Evolutionary conservation across 2,329 filamentous ascomycete genomes (phyloP), one percentile per base, ranked within the genome.

Genomic region (Penicillium rolfsii): DNA sequence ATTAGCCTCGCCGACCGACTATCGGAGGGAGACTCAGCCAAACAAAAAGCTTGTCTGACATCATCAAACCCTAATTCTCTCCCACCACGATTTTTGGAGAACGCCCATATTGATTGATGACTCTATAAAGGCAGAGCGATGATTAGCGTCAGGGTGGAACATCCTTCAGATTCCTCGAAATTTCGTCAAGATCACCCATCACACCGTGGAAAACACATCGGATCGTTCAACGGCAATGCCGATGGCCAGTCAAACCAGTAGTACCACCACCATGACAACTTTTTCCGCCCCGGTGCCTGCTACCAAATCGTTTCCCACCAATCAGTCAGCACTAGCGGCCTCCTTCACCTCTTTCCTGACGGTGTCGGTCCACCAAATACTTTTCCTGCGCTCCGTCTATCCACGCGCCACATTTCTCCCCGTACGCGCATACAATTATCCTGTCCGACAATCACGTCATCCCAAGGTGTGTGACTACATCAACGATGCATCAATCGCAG

Each of bases 391-490:
- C 68, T 77, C 78, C 61, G 86, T 97, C 71, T 97, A 97, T 76
- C 92, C 93, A 0, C 77, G 80, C 52, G 79, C 85, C 30, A 91
- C 91, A 38, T 97, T 97, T 79, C 85, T 94, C 60, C 87, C 89
- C 45, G 86, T 89, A 41, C 86, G 89, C 65, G 92, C 91, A 70
- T 93, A 93, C 82, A 93, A 94, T 78, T 88, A 92, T 60, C 85
- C 91, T 33, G 89, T 96, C 49, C 89, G 90, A 70, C 93, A 97
- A 74, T 94, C 87, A 62, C 89, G 93, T 60, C 93, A 97, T 76
- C 91, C 93, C 0, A 86, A 86, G 68, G 90, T 97, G 65, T 96
- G 91, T 82, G 81, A 87, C 70, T 97, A 93, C 90, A 87, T 97
- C 76, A 86, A 84, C 72, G 90, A 95, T 74, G 91, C 93, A 66